phyloP scores from a whole-genome alignment of 2,329 filamentous ascomycete species.

The Ophiostoma quercus region DNA sequence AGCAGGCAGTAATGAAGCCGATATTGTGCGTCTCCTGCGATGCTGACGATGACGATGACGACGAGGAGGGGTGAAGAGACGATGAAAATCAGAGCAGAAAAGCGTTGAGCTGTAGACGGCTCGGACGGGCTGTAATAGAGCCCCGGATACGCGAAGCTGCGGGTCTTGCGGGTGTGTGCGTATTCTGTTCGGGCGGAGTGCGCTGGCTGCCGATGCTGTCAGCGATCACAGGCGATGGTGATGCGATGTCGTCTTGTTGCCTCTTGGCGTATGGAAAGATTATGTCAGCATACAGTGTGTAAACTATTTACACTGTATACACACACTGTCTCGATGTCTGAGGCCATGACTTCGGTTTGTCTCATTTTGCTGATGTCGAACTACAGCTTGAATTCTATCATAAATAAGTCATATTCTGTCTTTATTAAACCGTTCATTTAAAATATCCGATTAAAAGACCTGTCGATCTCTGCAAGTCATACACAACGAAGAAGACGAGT shows the following conservation, averaged over 20 bases:
- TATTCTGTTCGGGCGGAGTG: neutral
- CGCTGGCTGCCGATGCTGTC: neutral
- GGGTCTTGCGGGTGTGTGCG: neutral
- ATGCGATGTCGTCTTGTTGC: slow-evolving; percentile 8
- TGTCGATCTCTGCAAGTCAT: slow-evolving; percentile 16
- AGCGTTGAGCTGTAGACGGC: neutral
- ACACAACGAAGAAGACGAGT: neutral
- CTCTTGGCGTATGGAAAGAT: neutral
- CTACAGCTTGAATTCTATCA: too few relatives aligned
- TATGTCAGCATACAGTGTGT: neutral
- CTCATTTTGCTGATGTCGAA: neutral
- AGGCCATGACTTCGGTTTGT: too few relatives aligned
- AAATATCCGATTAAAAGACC: too few relatives aligned
- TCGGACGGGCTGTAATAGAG: neutral
- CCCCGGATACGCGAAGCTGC: neutral
- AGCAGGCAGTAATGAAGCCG: neutral
- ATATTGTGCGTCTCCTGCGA: neutral
- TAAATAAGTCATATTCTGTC: too few relatives aligned
- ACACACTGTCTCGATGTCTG: neutral
- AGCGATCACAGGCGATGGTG: neutral
- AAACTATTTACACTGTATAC: neutral
- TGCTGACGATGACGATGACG: neutral
- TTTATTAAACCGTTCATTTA: too few relatives aligned
- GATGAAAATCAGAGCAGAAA: neutral
- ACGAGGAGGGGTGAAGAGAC: neutral